Percentiles rank a stretch among this genome's conserved stretches.
These are phyloP conservation scores for Phytopythium mirpurense DNA, from an alignment of 352 stramenopile species.

Conservation along the genomic window DNA sequence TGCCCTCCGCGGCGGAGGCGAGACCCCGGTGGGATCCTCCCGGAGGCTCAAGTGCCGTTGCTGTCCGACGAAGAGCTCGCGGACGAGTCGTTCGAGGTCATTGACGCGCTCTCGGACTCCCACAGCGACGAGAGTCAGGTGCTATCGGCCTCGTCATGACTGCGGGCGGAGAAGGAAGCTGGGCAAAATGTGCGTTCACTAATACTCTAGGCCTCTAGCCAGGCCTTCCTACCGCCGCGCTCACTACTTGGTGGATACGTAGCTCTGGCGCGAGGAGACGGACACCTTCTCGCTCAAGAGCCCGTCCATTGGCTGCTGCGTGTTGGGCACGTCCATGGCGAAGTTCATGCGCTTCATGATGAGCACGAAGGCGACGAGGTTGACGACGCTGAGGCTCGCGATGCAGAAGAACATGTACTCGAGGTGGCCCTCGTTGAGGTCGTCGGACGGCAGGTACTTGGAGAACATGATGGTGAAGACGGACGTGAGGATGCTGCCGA, in stretches of 20 bases:
- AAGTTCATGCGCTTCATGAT: conserved; percentile 63
- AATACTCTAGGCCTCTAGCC: too few relatives aligned
- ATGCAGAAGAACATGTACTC: conserved; percentile 74
- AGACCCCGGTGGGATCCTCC: not conserved
- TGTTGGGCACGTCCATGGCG: conserved; percentile 22
- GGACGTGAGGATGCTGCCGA: conserved; percentile 51
- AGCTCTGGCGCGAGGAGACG: conserved; percentile 17
- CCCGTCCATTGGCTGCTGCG: conserved; percentile 1
- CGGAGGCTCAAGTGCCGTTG: conserved; percentile 3
- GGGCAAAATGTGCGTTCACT: not conserved
- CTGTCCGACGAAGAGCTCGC: conserved; percentile 2
- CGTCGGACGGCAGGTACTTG: conserved; percentile 35
- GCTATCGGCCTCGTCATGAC: conserved; percentile 1
- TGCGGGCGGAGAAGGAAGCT: not conserved
- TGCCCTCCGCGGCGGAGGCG: not conserved
- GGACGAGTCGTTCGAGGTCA: conserved; percentile 4
- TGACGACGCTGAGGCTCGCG: conserved; percentile 39
- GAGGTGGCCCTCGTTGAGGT: conserved; percentile 58
- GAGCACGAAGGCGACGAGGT: conserved; percentile 40
- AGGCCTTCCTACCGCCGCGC: too few relatives aligned
- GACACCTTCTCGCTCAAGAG: conserved; percentile 15
- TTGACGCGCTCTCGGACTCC: not conserved
- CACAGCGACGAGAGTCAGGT: conserved; percentile 3
- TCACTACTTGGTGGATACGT: conserved; percentile 19
- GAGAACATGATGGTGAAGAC: conserved; percentile 66